A percentile compares a stretch with the other conserved stretches of the same genome.
Conservation (phyloP, 2,329 filamentous ascomycete genomes). For the Diaporthe ilicicola region DNA sequence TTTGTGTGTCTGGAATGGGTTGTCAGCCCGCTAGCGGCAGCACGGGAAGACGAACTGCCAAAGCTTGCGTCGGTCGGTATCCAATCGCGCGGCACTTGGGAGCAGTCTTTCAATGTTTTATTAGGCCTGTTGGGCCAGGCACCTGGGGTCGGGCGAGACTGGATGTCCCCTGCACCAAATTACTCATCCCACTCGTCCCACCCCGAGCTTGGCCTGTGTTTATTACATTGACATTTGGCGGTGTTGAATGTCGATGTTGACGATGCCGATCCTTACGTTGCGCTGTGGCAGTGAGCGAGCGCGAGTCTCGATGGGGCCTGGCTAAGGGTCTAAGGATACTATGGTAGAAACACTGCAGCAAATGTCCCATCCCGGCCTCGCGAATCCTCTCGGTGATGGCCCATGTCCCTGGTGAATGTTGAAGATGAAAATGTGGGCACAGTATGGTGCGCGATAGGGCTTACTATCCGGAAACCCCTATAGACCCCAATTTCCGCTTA, state of each 20-base stretch:
- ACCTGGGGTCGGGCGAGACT: background rate
- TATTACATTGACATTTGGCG: background rate
- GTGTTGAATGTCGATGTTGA: background rate
- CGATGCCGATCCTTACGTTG: background rate
- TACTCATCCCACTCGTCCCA: conserved; percentile 22
- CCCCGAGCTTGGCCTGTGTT: conserved; percentile 15
- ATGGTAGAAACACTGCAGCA: too few relatives aligned
- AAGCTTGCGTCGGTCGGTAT: background rate
- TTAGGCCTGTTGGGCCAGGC: background rate
- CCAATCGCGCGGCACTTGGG: conserved; percentile 7
- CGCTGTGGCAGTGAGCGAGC: background rate
- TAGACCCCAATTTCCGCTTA: too few relatives aligned
- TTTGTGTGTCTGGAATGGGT: conserved; percentile 5
- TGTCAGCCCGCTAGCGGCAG: conserved; percentile 12
- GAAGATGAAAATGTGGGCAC: conserved; percentile 17
- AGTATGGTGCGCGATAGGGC: too few relatives aligned
- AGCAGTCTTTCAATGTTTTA: background rate
- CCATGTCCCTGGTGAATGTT: conserved; percentile 1
- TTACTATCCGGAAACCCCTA: too few relatives aligned
- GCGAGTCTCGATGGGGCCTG: background rate
- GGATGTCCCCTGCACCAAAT: conserved; percentile 20
- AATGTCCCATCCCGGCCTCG: background rate
- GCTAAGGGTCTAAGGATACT: too few relatives aligned
- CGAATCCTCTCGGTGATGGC: background rate
- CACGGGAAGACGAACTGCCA: background rate